A percentile compares a stretch with the other conserved stretches of the same genome.
Conservation (phyloP, 2,329 filamentous ascomycete species). For the Hirsutella thompsonii region DNA sequence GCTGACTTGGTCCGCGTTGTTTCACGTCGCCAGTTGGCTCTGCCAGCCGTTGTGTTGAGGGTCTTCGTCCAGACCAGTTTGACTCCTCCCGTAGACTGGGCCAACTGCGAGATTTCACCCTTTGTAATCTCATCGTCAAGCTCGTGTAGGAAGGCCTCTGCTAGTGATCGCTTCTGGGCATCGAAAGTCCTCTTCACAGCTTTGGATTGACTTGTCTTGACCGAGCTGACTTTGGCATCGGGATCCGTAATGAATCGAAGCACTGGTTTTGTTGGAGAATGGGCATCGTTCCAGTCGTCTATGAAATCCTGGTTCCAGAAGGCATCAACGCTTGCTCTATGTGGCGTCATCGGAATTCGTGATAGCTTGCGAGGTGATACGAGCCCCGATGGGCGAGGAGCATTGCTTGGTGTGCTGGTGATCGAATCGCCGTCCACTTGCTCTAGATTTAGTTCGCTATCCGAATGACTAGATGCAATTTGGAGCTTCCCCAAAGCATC, state of each 20-base stretch:
- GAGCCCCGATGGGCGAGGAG: slow-evolving; percentile 11
- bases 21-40: slow-evolving; percentile 59
- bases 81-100: slow-evolving; percentile 55
- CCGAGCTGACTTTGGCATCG: slow-evolving; percentile 9
- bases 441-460: background rate
- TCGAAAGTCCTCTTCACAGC: slow-evolving; percentile 47
- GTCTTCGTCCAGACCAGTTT: slow-evolving; percentile 63
- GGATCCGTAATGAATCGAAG: slow-evolving; percentile 3
- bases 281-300: slow-evolving; percentile 52
- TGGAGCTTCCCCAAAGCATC: background rate
- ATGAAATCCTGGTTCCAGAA: slow-evolving; percentile 48
- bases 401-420: slow-evolving; percentile 9
- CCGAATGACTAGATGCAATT: background rate
- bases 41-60: slow-evolving; percentile 68
- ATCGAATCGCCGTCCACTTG: slow-evolving; percentile 4
- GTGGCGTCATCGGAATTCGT: slow-evolving; percentile 38
- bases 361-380: slow-evolving; percentile 18
- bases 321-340: slow-evolving; percentile 37
- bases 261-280: slow-evolving; percentile 35
- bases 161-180: slow-evolving; percentile 46
- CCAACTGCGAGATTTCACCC: slow-evolving; percentile 44
- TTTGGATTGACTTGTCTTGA: slow-evolving; percentile 17
- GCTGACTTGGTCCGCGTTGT: slow-evolving; percentile 24
- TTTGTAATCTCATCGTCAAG: slow-evolving; percentile 54
- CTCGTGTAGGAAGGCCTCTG: slow-evolving; percentile 49